Percentiles rank a stretch among this genome's conserved stretches.
Evolutionary conservation across 2,329 filamentous ascomycete genomes (phyloP).

Genomic region (Monosporascus sp.): DNA sequence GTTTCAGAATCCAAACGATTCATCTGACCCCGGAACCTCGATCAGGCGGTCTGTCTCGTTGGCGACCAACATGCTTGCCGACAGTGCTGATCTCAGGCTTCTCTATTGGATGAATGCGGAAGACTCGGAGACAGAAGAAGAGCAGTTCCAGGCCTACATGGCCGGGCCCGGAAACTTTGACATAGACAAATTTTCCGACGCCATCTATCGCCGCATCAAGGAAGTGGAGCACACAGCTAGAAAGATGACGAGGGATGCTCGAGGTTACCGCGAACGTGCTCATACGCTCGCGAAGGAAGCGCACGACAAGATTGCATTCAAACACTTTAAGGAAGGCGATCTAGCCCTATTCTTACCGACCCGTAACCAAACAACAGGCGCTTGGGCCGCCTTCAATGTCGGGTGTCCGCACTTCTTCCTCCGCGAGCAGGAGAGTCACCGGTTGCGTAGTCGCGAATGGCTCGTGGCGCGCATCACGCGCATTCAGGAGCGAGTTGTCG

Average conservation of each 20-base stretch:
- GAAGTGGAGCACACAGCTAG: slow-evolving; percentile 90
- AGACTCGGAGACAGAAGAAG: slow-evolving; percentile 60
- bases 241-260: slow-evolving; percentile 87
- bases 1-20: slow-evolving; percentile 52
- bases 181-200: slow-evolving; percentile 76
- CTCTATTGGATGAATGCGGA: slow-evolving; percentile 77
- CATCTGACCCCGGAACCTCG: slow-evolving; percentile 50
- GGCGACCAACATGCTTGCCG: slow-evolving; percentile 49
- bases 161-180: slow-evolving; percentile 72
- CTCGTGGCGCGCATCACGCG: slow-evolving; percentile 90
- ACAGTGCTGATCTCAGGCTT: slow-evolving; percentile 64
- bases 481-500: slow-evolving; percentile 88
- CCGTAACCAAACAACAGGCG: slow-evolving; percentile 85
- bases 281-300: slow-evolving; percentile 76
- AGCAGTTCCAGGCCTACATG: slow-evolving; percentile 72
- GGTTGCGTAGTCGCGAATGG: slow-evolving; percentile 83
- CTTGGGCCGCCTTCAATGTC: slow-evolving; percentile 98
- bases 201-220: slow-evolving; percentile 81
- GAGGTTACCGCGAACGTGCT: slow-evolving; percentile 81
- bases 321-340: slow-evolving; percentile 94
- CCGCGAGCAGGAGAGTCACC: slow-evolving; percentile 84
- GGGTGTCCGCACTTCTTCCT: slow-evolving; percentile 96
- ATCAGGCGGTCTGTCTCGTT: slow-evolving; percentile 50
- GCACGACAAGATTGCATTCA: slow-evolving; percentile 93
- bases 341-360: slow-evolving; percentile 91